Conservation (phyloP, 345 rosid species). For the Eucalyptus erythrocorys region DNA sequence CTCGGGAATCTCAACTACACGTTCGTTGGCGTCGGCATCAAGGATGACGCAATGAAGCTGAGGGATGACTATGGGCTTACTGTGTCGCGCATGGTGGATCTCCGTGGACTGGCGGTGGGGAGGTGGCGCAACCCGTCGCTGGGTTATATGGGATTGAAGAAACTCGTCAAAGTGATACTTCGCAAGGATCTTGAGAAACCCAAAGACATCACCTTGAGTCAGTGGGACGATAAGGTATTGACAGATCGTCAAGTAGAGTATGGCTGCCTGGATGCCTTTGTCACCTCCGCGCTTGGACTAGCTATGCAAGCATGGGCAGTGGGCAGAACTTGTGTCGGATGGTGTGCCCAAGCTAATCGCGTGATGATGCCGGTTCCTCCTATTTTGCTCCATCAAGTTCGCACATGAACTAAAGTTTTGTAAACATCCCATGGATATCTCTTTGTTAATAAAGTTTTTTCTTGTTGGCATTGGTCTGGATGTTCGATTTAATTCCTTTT, state of each 20-base stretch:
- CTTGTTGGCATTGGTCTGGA: background rate
- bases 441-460: too few relatives aligned
- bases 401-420: too few relatives aligned
- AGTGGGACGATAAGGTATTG: background rate
- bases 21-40: conserved; percentile 17
- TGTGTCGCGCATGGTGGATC: background rate
- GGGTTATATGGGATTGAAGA: conserved; percentile 5
- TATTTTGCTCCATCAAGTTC: too few relatives aligned
- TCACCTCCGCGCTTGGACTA: background rate
- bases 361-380: background rate
- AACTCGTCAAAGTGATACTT: background rate
- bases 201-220: background rate
- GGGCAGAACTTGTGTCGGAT: background rate
- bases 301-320: background rate
- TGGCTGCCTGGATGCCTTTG: background rate
- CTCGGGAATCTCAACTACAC: background rate
- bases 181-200: background rate
- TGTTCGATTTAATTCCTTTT: too few relatives aligned
- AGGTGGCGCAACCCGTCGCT: background rate
- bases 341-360: background rate
- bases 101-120: conserved; percentile 2
- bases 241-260: background rate
- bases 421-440: too few relatives aligned
- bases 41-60: conserved; percentile 8
- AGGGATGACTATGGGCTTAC: background rate